Evolutionary conservation across 2,329 filamentous ascomycete genomes (phyloP), one percentile per base, ranked within the genome.

Genomic region (Triangularia verruculosa): DNA sequence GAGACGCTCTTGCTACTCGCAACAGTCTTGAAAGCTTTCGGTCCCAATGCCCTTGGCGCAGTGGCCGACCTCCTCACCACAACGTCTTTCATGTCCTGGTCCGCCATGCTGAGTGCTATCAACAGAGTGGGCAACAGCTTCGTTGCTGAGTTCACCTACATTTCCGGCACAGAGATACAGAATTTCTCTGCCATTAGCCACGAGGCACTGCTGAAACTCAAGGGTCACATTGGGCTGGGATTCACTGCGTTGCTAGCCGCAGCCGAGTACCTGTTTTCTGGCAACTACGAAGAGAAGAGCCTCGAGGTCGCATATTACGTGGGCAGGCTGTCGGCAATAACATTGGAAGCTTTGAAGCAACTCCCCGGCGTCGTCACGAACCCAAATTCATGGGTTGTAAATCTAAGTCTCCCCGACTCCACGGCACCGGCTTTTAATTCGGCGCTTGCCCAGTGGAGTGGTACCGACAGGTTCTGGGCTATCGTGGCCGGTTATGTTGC

Each of bases 401-500:
- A 81, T 65, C 76, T 89, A 6, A 81, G 79, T 63, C 72, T 81
- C 7, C 69, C 79, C 24, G 77, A 80, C n/a, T 20, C 57, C 62
- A 66, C 72, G 3, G 66, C 74, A 0, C 1, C 22, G 13, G 66
- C 75, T 22, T 72, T 86, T 13, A 82, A 90, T 70, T 82, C 84
- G 7, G 82, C 80, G 25, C 77, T 92, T 59, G 87, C 87, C 1
- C 82, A 86, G 60, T 94, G 91, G 91, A 83, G 84, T 64, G 80
- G 82, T 27, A 80, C 82, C 15, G 89, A 91, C 74, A 79, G 86
- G 28, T 83, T 85, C 62, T 86, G 83, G 78, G 93, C 94, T 13
- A 91, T 97, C 43, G 71, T 93, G 1, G 83, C 89, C 56, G 95
- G 95, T 12, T 99, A 99, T 73, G 73, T 87, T 0, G 88, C 93